Base-by-base conservation (phyloP, 1,284 basidiomycete genomes). In the Veloboletus limbatus region DNA sequence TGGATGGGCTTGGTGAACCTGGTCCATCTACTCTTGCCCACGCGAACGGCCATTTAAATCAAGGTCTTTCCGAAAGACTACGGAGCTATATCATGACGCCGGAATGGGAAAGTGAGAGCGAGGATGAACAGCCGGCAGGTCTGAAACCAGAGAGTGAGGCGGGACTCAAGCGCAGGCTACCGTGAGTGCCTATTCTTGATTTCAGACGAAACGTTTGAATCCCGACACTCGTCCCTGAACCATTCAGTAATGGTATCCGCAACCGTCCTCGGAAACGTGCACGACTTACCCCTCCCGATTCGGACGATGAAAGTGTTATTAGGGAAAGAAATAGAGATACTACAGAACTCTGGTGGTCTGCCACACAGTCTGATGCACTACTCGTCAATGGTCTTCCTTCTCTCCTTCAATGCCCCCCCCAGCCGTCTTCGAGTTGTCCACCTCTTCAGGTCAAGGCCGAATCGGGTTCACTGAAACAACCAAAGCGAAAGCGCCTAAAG, bases 331-430 rank as follows among this genome's bases (percentile, higher is more conserved):
- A 65, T 40, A 69, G 72, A 40, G 74, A 78, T 17, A 59, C 74
- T 4, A 68, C 75, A 9, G 78, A 83, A 25, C 66, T 86, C 6
- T 90, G 88, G 88, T 90, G 87, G 87, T 71, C 76, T 27, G 84
- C 79, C 6, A 73, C 80, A 43, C 78, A 80, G 54, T 79, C 77
- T 1, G 78, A 85, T 51, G 58, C 69, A 5, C 69, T 89, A 26
- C 65, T 88, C 25, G 76, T 72, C 16, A 86, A 84, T 50, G 84
- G 82, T 3, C 69, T 89, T 18, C 85, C 87, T 10, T 63, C 65
- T 6, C 75, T 84, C 30, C 73, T 71, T 4, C 74, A 55, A 55
- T 75, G 21, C 73, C 74, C 14, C 73, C 68, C 40, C 69, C 56
- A 47, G 22, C 55, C 48, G n/a, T 65, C 52, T 32, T 43, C 31